These are phyloP conservation scores for Cutaneotrichosporon cutaneum DNA, from an alignment of 1,284 basidiomycete species.

Conservation along the genomic window DNA sequence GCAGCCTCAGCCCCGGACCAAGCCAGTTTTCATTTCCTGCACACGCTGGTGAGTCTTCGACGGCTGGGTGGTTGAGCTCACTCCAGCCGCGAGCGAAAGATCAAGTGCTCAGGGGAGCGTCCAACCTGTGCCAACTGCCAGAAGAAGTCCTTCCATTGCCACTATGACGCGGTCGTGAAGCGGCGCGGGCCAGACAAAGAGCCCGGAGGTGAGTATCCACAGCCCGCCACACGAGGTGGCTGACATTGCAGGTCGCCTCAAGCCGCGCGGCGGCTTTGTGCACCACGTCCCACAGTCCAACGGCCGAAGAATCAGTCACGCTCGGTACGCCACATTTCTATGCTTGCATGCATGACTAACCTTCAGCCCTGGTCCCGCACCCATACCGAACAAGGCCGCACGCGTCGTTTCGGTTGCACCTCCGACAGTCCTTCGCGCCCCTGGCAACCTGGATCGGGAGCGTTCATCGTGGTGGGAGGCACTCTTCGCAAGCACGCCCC, in stretches of 20 bases:
- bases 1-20: neutral
- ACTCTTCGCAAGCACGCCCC: constrained; percentile 3
- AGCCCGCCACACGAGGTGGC: neutral
- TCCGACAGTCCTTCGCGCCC: neutral
- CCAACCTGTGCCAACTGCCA: constrained; percentile 23
- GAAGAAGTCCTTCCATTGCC: constrained; percentile 21
- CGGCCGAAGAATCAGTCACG: neutral
- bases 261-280: constrained; percentile 10
- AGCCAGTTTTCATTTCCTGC: constrained; percentile 21
- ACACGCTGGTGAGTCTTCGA: constrained; percentile 14
- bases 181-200: constrained; percentile 31
- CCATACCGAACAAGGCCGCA: neutral
- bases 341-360: neutral
- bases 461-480: constrained; percentile 11
- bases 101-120: constrained; percentile 27
- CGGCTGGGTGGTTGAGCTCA: neutral
- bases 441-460: neutral
- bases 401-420: neutral
- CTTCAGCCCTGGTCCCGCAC: neutral
- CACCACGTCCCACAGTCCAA: neutral
- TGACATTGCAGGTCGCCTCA: constrained; percentile 17
- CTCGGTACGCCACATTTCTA: neutral
- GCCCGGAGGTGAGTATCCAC: constrained; percentile 24
- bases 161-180: constrained; percentile 22
- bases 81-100: constrained; percentile 25